A percentile compares a stretch with the other conserved stretches of the same genome.
phyloP scores from a whole-genome alignment of 176 grass and related monocot species.

The Avena eriantha region DNA sequence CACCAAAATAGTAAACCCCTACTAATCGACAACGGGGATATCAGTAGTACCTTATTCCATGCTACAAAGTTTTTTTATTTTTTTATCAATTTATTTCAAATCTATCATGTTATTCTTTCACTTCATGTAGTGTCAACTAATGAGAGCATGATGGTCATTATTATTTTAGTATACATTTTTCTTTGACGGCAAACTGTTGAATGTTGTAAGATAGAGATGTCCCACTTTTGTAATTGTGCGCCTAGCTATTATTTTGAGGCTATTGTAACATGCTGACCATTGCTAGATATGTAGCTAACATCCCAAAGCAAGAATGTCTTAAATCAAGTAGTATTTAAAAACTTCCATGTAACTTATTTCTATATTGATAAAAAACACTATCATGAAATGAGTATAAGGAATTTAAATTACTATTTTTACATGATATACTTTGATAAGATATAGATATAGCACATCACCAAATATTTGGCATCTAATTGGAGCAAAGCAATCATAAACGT shows the following conservation, averaged over 20 bases:
- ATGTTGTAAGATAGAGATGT: not conserved
- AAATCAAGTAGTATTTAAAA: not conserved
- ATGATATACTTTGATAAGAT: not conserved
- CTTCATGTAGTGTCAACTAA: not conserved
- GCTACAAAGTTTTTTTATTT: not conserved
- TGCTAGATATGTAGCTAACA: not conserved
- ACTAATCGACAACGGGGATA: not conserved
- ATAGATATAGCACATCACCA: not conserved
- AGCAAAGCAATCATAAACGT: not conserved
- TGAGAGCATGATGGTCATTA: not conserved
- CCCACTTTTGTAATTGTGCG: not conserved
- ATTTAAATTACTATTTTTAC: not conserved
- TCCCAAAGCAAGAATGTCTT: not conserved
- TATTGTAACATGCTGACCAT: not conserved
- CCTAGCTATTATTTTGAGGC: not conserved
- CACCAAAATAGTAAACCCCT: not conserved
- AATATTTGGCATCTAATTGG: not conserved
- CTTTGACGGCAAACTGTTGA: not conserved
- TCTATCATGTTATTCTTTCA: not conserved
- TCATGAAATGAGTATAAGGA: not conserved
- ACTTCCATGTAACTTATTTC: not conserved
- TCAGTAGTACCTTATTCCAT: not conserved
- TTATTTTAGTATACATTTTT: not conserved
- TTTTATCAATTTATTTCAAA: not conserved
- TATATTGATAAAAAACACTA: not conserved